Evolutionary conservation across 1,284 basidiomycete genomes (phyloP), one percentile per base, ranked within the genome.

Genomic region (Leccinum pachyderme): DNA sequence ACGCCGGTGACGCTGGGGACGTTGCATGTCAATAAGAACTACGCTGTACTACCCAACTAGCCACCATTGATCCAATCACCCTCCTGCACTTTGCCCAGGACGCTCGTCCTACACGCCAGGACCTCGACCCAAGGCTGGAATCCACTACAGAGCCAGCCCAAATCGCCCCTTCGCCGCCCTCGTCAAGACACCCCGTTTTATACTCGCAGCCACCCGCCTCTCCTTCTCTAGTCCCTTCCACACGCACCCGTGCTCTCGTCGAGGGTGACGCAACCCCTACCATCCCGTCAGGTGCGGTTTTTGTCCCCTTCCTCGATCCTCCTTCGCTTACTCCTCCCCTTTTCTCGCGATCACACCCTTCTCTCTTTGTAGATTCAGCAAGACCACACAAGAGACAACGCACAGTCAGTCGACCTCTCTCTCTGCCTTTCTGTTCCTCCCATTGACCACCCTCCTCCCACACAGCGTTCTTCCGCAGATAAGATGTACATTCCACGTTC

Each of bases 321-420:
- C 35, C 29, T 11, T 11, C 33, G 12, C 24, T 7, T 2, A 39
- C 50, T 56, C 37, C 53, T 4, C 4, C 28, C 43, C 2, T 32
- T 27, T 28, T 47, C 41, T 48, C 15, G 54, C 31, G 37, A 49
- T 55, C 53, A 35, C 25, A 18, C 25, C 43, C 48, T 54, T 63
- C 33, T 49, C 63, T 64, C 53, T 53, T 57, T 61, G 54, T 70
- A 79, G 83, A 84, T 69, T 73, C 72, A 58, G 59, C 76, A 50
- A 77, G 86, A 68, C 81, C 81, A 60, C 77, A 80, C 71, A 89
- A 89, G 79, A 79, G 86, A 78, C 84, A 84, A 75, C 81, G 87
- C 72, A 75, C 82, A 69, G 77, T 78, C 64, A 77, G 65, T 63
- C 64, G 67, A 52, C 63, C 37, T 69, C 70, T 37, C 45, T 56